A percentile compares a stretch with the other conserved stretches of the same genome.
These are phyloP conservation scores for Exophiala viscosa DNA, from an alignment of 2,329 filamentous ascomycete genomes.

Conservation along the genomic window DNA sequence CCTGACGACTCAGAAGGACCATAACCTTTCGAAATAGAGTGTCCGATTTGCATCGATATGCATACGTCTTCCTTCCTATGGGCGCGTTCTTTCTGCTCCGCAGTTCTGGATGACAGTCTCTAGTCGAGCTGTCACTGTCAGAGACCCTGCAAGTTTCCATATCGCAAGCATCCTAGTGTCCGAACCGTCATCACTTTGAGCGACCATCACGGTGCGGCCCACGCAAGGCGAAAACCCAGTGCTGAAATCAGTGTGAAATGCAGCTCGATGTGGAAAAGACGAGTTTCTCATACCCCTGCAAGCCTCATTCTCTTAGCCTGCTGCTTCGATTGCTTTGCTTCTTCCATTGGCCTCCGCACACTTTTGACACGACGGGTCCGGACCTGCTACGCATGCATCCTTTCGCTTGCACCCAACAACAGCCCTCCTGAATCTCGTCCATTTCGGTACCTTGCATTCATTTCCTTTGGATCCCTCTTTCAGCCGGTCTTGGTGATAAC, in stretches of 20 bases:
- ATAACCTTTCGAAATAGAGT: background rate
- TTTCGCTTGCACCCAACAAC: constrained; percentile 19
- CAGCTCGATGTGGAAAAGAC: background rate
- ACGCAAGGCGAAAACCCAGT: background rate
- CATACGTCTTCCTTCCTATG: too few relatives aligned
- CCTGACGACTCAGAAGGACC: constrained; percentile 7
- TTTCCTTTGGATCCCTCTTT: background rate
- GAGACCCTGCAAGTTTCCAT: background rate
- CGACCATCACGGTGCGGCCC: background rate
- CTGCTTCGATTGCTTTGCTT: background rate
- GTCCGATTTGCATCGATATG: too few relatives aligned
- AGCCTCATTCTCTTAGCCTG: constrained; percentile 11
- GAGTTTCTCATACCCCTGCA: constrained; percentile 13
- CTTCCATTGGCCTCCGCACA: constrained; percentile 7
- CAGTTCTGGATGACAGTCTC: background rate
- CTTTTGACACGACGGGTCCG: constrained; percentile 14
- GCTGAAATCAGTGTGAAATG: background rate
- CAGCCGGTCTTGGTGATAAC: background rate
- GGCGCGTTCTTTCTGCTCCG: background rate
- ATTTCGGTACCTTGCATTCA: constrained; percentile 3
- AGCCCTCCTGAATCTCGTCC: constrained; percentile 19
- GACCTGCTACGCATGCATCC: constrained; percentile 17
- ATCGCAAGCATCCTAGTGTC: background rate
- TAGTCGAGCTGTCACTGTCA: background rate
- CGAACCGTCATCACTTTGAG: background rate